Evolutionary conservation across 1,139 yeast species (phyloP).

Genomic region (Scheffersomyces segobiensis): DNA sequence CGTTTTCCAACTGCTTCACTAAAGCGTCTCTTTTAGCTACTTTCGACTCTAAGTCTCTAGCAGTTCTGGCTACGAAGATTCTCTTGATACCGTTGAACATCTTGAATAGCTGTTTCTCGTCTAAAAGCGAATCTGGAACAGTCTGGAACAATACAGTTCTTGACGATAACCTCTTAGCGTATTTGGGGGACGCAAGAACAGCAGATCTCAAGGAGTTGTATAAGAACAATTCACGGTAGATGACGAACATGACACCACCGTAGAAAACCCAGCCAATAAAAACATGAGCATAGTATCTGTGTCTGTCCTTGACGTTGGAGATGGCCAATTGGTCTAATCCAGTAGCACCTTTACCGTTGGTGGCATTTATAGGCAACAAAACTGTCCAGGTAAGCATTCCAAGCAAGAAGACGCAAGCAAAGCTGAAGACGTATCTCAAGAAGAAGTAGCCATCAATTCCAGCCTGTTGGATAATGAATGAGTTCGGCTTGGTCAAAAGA

Average conservation of each 20-base stretch:
- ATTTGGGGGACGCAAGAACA: slow-evolving; percentile 75
- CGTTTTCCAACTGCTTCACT: slow-evolving; percentile 65
- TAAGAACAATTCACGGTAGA: slow-evolving; percentile 80
- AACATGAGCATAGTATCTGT: slow-evolving; percentile 84
- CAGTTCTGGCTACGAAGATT: slow-evolving; percentile 74
- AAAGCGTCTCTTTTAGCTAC: slow-evolving; percentile 64
- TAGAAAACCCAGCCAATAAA: slow-evolving; percentile 78
- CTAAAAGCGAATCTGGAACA: slow-evolving; percentile 69
- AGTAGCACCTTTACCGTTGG: slow-evolving; percentile 51
- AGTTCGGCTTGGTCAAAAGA: slow-evolving; percentile 59
- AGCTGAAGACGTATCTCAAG: slow-evolving; percentile 53
- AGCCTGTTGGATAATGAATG: slow-evolving; percentile 67
- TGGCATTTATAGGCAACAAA: slow-evolving; percentile 65
- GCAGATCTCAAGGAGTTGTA: slow-evolving; percentile 82
- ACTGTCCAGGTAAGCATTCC: slow-evolving; percentile 52
- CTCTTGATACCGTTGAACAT: slow-evolving; percentile 70
- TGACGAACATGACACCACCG: slow-evolving; percentile 65
- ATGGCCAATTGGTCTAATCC: slow-evolving; percentile 83
- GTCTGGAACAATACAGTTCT: slow-evolving; percentile 79
- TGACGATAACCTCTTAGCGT: slow-evolving; percentile 70
- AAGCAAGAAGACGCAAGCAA: slow-evolving; percentile 42
- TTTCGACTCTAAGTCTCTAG: slow-evolving; percentile 55
- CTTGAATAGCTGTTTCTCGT: slow-evolving; percentile 60
- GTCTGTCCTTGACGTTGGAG: slow-evolving; percentile 58
- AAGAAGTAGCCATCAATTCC: slow-evolving; percentile 78